Percentiles rank a stretch among this genome's conserved stretches.
These are phyloP conservation scores for Colletotrichum lindemuthianum DNA, from an alignment of 2,329 filamentous ascomycete genomes.

Conservation along the genomic window DNA sequence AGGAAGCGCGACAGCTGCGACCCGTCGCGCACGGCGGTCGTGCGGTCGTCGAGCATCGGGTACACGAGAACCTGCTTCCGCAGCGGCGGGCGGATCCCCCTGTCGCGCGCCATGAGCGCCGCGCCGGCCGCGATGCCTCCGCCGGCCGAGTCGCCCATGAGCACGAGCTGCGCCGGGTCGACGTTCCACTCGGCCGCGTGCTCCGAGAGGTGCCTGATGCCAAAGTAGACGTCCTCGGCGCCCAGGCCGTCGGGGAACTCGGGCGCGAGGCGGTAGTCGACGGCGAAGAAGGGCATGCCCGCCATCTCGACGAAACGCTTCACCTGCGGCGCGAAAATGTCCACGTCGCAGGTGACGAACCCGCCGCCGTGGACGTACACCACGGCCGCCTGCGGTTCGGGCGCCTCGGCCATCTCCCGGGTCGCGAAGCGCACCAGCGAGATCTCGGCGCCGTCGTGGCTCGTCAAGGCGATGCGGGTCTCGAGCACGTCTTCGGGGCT, in stretches of 20 bases:
- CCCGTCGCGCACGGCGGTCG: conserved; percentile 16
- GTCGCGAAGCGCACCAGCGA: conserved; percentile 20
- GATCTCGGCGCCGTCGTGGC: conserved; percentile 22
- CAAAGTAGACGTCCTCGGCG: conserved; percentile 49
- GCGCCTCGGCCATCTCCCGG: conserved; percentile 8
- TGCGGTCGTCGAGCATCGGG: conserved; percentile 49
- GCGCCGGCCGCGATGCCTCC: conserved; percentile 38
- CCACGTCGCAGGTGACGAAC: conserved; percentile 46
- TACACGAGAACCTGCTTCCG: conserved; percentile 45
- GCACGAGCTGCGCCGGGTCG: conserved; percentile 35
- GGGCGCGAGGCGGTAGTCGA: conserved; percentile 56
- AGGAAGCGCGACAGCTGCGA: conserved; percentile 25
- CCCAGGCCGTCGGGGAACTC: conserved; percentile 50
- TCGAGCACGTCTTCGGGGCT: conserved; percentile 20
- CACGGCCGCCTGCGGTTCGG: conserved; percentile 41
- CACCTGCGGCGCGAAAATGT: conserved; percentile 41
- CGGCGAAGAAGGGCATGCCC: conserved; percentile 47
- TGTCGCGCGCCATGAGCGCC: conserved; percentile 52
- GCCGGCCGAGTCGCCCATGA: conserved; percentile 40
- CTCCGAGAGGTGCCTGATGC: conserved; percentile 39
- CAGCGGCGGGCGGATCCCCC: conserved; percentile 38
- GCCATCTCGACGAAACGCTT: conserved; percentile 41
- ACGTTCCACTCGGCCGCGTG: conserved; percentile 39
- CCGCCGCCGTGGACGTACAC: conserved; percentile 55
- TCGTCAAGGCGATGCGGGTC: conserved; percentile 13